These are phyloP conservation scores for Pichia sp. DNA, from an alignment of 1,139 yeast genomes.

Conservation along the genomic window DNA sequence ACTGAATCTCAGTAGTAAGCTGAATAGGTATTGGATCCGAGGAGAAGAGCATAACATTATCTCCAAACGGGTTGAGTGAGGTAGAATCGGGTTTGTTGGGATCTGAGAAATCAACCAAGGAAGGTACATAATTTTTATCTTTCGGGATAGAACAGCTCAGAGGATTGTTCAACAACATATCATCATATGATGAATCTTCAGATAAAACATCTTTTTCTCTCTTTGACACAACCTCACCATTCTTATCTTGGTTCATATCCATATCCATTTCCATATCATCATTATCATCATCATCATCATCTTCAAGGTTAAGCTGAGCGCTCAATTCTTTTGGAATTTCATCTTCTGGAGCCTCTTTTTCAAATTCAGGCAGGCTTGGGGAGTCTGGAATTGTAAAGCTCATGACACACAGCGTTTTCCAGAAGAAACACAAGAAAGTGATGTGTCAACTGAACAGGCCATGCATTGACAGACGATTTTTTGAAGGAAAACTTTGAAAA, in stretches of 20 bases:
- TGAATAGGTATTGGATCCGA: conserved; percentile 15
- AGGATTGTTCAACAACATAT: not conserved
- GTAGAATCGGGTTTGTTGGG: conserved; percentile 4
- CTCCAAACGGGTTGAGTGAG: conserved; percentile 26
- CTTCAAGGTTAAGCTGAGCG: conserved; percentile 8
- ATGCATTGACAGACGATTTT: too few relatives aligned
- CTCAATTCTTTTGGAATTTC: conserved; percentile 6
- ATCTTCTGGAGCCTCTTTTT: conserved; percentile 1
- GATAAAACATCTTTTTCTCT: not conserved
- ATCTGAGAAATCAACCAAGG: conserved; percentile 13
- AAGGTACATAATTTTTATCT: conserved; percentile 9
- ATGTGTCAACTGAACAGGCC: too few relatives aligned
- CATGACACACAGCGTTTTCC: conserved; percentile 3
- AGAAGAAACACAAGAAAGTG: too few relatives aligned
- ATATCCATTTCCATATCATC: not conserved
- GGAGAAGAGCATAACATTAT: conserved; percentile 14
- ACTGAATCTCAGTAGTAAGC: conserved; percentile 8
- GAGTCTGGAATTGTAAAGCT: conserved; percentile 15
- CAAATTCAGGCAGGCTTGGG: conserved; percentile 5
- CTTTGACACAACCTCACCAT: conserved; percentile 2
- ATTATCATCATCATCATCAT: conserved; percentile 3
- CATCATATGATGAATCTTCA: conserved; percentile 7
- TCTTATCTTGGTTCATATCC: not conserved
- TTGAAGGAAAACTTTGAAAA: too few relatives aligned
- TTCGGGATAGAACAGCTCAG: conserved; percentile 3